Evolutionary conservation across 331 rosid genomes (phyloP), one percentile per base, ranked within the genome.

Genomic region (Phaseolus coccineus): DNA sequence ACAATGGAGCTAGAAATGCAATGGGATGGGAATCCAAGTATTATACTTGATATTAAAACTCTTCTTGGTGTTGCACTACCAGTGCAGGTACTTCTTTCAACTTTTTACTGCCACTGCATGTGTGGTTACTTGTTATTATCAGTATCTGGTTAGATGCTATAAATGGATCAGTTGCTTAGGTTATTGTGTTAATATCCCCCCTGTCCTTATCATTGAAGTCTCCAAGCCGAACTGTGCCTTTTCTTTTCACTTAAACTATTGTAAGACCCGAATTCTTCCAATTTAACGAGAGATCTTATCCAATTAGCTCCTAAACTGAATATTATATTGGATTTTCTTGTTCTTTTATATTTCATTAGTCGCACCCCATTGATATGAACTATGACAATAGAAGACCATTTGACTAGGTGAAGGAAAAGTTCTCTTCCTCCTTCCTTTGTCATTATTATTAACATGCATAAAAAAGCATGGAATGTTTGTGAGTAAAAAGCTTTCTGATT

Each of bases 21-120:
- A 62, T 96, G 99, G 99, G 99, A 96, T 85, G 99, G 98, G 77
- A 93, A 93, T 85, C 98, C 95, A 6, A 96, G 94, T 79, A 91
- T 96, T 78, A 24, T 96, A 76, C 96, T 96, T 27, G 97, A 86
- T 82, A 87, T 96, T 80, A 96, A 93, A 77, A 93, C 99, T 79
- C 84, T 88, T 61, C 73, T 96, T 46, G 98, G 99, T 74, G 89
- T 96, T 70, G 85, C 86, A 30, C 88, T 96, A 13, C 98, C 99
- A 0, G 97, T 96, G 72, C 99, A 93, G 98, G 99, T 96, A 86
- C 80, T 63, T 63, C 67, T 66, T 61, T 67, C 39, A 14, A 57
- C 7, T 52, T 52, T 71, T 78, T 39, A n/a, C 62, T 48, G 48
- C 59, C 8, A 59, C 50, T 47, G 47, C 44, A 39, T 46, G 67